Percentiles rank a stretch among this genome's conserved stretches.
Conservation (phyloP, 148 eudicot genomes). For the Cornus florida region DNA sequence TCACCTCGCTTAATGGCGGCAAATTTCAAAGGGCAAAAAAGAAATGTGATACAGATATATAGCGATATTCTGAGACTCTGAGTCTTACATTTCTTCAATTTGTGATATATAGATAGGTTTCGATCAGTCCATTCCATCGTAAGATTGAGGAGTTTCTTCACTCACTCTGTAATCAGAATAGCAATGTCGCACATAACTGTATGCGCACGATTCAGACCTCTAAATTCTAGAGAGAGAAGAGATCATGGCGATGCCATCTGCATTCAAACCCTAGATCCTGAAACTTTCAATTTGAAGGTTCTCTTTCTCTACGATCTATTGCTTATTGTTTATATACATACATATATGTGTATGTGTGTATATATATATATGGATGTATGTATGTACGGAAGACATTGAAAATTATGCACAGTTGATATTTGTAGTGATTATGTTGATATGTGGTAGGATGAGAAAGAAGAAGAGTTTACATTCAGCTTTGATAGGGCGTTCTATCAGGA, state of each 20-base stretch:
- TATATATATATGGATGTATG: background rate
- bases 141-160: background rate
- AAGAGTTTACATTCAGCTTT: constrained; percentile 60
- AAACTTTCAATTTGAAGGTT: constrained; percentile 71
- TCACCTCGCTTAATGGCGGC: background rate
- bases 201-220: constrained; percentile 77
- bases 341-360: background rate
- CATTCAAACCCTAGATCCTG: constrained; percentile 49
- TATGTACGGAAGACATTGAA: too few relatives aligned
- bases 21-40: background rate
- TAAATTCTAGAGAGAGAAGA: constrained; percentile 54
- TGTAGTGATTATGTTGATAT: constrained; percentile 2
- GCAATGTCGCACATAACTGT: constrained; percentile 59
- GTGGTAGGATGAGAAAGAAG: constrained; percentile 81
- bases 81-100: background rate
- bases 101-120: background rate
- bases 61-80: background rate
- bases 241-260: constrained; percentile 45
- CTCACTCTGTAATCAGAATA: too few relatives aligned
- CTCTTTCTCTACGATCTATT: background rate
- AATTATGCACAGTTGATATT: background rate
- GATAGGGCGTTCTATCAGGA: constrained; percentile 75
- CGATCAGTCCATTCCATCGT: background rate
- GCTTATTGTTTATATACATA: background rate
- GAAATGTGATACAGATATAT: background rate